Evolutionary conservation across 2,329 filamentous ascomycete species (phyloP).

Genomic region (Talaromyces islandicus): DNA sequence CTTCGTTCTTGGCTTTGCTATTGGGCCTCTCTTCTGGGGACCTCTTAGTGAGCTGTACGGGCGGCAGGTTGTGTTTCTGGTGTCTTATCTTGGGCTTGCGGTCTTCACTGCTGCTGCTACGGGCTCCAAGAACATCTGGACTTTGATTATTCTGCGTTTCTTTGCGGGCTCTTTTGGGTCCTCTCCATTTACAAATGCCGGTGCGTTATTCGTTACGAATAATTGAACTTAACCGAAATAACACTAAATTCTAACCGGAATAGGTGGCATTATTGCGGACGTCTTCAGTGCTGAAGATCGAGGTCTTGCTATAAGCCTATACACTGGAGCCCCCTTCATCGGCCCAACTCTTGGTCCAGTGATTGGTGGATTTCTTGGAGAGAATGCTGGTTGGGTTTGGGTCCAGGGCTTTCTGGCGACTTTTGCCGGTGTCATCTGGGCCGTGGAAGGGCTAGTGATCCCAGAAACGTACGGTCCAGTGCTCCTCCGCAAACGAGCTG

Average conservation of each 20-base stretch:
- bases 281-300: slow-evolving; percentile 55
- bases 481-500: slow-evolving; percentile 1
- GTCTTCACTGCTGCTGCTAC: not conserved
- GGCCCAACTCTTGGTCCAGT: slow-evolving; percentile 46
- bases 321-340: slow-evolving; percentile 63
- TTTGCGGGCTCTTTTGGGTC: slow-evolving; percentile 58
- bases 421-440: slow-evolving; percentile 41
- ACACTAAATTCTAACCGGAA: not conserved
- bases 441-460: slow-evolving; percentile 38
- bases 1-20: slow-evolving; percentile 54
- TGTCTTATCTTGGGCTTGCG: slow-evolving; percentile 37
- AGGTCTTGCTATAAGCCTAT: slow-evolving; percentile 56
- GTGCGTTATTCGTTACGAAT: not conserved
- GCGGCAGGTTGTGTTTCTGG: slow-evolving; percentile 27
- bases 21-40: slow-evolving; percentile 45
- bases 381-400: slow-evolving; percentile 25
- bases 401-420: slow-evolving; percentile 49
- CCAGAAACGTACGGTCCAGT: slow-evolving; percentile 32
- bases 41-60: slow-evolving; percentile 32
- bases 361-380: slow-evolving; percentile 45
- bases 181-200: slow-evolving; percentile 61
- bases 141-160: slow-evolving; percentile 42
- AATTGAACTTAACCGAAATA: not conserved
- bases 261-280: slow-evolving; percentile 62
- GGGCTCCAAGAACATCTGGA: not conserved